phyloP scores from a whole-genome alignment of 2,329 filamentous ascomycete species.

The Davidsoniella eucalypti region DNA sequence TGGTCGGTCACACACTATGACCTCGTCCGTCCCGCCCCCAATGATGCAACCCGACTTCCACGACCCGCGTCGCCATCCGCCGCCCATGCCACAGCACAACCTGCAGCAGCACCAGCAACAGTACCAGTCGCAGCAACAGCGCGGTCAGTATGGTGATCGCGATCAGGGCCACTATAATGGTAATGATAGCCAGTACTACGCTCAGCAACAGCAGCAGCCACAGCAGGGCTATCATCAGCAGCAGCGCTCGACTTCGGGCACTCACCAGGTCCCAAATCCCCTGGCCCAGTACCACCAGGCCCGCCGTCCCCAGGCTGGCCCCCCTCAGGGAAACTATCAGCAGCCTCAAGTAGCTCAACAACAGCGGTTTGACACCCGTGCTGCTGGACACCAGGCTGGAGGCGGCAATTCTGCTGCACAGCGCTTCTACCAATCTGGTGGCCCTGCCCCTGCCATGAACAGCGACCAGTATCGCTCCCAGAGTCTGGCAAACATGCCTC shows the following conservation, averaged over 20 bases:
- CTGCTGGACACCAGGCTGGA: slow-evolving; percentile 26
- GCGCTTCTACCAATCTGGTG: slow-evolving; percentile 44
- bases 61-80: slow-evolving; percentile 24
- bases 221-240: slow-evolving; percentile 20
- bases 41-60: slow-evolving; percentile 31
- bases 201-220: slow-evolving; percentile 7
- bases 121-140: slow-evolving; percentile 18
- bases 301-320: slow-evolving; percentile 17
- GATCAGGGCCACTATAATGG: slow-evolving; percentile 2
- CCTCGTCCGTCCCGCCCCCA: slow-evolving; percentile 48
- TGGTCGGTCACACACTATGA: slow-evolving; percentile 92
- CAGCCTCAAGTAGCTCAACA: slow-evolving; percentile 5
- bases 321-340: slow-evolving; percentile 27
- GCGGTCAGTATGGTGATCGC: slow-evolving; percentile 3
- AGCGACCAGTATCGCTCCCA: slow-evolving; percentile 82
- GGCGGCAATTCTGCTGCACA: slow-evolving; percentile 30
- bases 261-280: slow-evolving; percentile 28
- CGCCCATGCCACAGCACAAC: slow-evolving; percentile 20
- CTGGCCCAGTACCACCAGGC: slow-evolving; percentile 30
- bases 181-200: background rate
- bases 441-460: slow-evolving; percentile 56
- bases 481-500: slow-evolving; percentile 63
- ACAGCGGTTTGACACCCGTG: slow-evolving; percentile 38
- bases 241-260: slow-evolving; percentile 34
- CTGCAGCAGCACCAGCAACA: slow-evolving; percentile 25